A percentile compares a stretch with the other conserved stretches of the same genome.
Conservation (phyloP, 148 eudicot genomes). For the Chenopodium formosanum region DNA sequence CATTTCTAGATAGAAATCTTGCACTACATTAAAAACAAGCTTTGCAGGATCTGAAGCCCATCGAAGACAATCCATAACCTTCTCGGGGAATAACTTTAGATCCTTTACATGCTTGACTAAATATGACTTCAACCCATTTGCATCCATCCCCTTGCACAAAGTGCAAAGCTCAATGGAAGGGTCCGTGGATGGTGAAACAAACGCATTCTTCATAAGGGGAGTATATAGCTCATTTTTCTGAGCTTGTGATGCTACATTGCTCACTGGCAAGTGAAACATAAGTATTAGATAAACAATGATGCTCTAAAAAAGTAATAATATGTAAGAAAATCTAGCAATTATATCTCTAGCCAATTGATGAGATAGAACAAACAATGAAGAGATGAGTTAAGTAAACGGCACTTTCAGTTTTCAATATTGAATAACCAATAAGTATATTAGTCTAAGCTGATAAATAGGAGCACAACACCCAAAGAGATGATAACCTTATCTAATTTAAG, state of each 20-base stretch:
- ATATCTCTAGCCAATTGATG: not conserved
- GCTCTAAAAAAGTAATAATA: not conserved
- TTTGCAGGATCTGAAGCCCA: slow-evolving; percentile 17
- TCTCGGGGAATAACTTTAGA: not conserved
- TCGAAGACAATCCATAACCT: slow-evolving; percentile 13
- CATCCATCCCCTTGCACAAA: slow-evolving; percentile 13
- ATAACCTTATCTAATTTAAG: not conserved
- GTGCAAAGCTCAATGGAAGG: slow-evolving; percentile 7
- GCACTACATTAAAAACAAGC: slow-evolving; percentile 17
- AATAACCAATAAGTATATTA: not conserved
- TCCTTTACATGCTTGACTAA: slow-evolving; percentile 12
- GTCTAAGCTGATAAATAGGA: not conserved
- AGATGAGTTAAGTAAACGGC: not conserved
- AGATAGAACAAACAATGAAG: not conserved
- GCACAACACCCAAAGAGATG: not conserved
- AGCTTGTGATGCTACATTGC: not conserved
- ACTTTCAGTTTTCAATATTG: not conserved
- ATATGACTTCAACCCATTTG: slow-evolving; percentile 13
- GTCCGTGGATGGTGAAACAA: slow-evolving; percentile 4
- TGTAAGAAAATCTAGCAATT: not conserved
- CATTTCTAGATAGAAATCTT: slow-evolving; percentile 7
- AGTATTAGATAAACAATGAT: not conserved
- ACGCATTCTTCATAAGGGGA: not conserved
- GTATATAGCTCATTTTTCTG: slow-evolving; percentile 8
- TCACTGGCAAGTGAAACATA: slow-evolving; percentile 2